Percentiles rank a stretch among this genome's conserved stretches.
phyloP scores from a whole-genome alignment of 139 green algal species.

The Chlorokybus atmophyticus region DNA sequence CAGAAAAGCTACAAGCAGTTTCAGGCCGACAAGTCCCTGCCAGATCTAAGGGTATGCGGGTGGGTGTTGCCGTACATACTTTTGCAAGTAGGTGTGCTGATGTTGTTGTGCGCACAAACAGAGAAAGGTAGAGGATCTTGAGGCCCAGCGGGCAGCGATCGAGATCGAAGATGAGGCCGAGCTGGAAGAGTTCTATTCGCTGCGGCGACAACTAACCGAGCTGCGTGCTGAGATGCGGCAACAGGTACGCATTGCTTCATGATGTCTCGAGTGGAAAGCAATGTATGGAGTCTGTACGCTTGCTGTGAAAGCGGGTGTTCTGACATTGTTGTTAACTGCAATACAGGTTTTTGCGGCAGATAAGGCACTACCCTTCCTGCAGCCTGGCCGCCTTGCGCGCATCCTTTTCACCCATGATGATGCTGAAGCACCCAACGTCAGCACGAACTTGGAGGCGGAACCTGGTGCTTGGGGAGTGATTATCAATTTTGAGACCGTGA shows the following conservation, averaged over 20 bases:
- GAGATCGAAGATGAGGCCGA: constrained; percentile 39
- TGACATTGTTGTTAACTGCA: too few relatives aligned
- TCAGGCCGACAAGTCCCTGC: constrained; percentile 12
- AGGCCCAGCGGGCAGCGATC: constrained; percentile 36
- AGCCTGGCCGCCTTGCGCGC: constrained; percentile 58
- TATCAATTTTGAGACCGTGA: constrained; percentile 61
- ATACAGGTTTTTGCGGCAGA: constrained; percentile 35
- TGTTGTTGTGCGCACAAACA: not conserved
- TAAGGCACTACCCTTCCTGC: constrained; percentile 62
- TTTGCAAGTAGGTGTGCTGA: not conserved
- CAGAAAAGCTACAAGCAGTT: constrained; percentile 18
- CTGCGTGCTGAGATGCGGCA: constrained; percentile 23
- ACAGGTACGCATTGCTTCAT: constrained; percentile 20
- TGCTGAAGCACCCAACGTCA: too few relatives aligned
- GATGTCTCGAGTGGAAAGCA: too few relatives aligned
- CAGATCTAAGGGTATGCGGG: constrained; percentile 5
- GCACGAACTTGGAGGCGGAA: too few relatives aligned
- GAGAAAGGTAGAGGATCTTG: constrained; percentile 13
- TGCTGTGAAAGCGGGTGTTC: too few relatives aligned
- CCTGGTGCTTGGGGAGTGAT: constrained; percentile 56
- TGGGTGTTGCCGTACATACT: not conserved
- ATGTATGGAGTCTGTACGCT: too few relatives aligned
- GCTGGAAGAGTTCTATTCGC: constrained; percentile 34
- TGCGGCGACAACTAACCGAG: constrained; percentile 23
- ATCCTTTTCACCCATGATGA: constrained; percentile 18